Percentiles rank a stretch among this genome's conserved stretches.
phyloP scores from a whole-genome alignment of 1,284 basidiomycete genomes.

The Trichosporon ovoides region DNA sequence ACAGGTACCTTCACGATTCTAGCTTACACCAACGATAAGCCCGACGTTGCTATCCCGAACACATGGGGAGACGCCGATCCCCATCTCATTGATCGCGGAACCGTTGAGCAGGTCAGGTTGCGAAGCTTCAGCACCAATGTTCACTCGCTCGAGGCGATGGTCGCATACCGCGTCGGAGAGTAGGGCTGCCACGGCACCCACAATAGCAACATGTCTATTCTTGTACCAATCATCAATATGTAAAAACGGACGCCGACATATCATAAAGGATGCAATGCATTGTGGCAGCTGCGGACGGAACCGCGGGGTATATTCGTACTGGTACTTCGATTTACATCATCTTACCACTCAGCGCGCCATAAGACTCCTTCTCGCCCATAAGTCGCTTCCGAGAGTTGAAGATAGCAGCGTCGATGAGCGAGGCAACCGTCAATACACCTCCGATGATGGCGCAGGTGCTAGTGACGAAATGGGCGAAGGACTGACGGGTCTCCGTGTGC shows the following conservation, averaged over 20 bases:
- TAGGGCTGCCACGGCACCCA: slow-evolving; percentile 10
- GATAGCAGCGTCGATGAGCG: slow-evolving; percentile 80
- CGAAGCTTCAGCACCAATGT: slow-evolving; percentile 85
- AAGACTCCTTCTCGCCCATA: slow-evolving; percentile 28
- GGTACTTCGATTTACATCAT: slow-evolving; percentile 31
- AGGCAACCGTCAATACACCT: slow-evolving; percentile 90
- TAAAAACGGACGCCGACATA: not conserved
- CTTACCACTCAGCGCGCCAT: slow-evolving; percentile 41
- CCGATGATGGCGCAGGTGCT: slow-evolving; percentile 97
- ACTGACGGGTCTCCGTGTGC: slow-evolving; percentile 83
- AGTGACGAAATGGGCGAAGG: slow-evolving; percentile 94
- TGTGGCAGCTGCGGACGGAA: not conserved
- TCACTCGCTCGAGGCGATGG: slow-evolving; percentile 69
- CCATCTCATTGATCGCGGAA: slow-evolving; percentile 86
- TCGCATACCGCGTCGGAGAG: slow-evolving; percentile 46
- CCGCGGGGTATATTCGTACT: not conserved
- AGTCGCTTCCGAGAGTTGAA: slow-evolving; percentile 55
- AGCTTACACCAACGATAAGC: slow-evolving; percentile 72
- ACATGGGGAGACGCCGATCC: slow-evolving; percentile 95
- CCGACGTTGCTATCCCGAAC: slow-evolving; percentile 63
- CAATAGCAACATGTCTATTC: not conserved
- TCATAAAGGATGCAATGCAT: slow-evolving; percentile 7
- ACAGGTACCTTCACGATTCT: slow-evolving; percentile 76
- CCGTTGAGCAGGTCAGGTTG: slow-evolving; percentile 92
- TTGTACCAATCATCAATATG: not conserved